phyloP scores from a whole-genome alignment of 2,329 filamentous ascomycete species.

The Lecanicillium sp. region DNA sequence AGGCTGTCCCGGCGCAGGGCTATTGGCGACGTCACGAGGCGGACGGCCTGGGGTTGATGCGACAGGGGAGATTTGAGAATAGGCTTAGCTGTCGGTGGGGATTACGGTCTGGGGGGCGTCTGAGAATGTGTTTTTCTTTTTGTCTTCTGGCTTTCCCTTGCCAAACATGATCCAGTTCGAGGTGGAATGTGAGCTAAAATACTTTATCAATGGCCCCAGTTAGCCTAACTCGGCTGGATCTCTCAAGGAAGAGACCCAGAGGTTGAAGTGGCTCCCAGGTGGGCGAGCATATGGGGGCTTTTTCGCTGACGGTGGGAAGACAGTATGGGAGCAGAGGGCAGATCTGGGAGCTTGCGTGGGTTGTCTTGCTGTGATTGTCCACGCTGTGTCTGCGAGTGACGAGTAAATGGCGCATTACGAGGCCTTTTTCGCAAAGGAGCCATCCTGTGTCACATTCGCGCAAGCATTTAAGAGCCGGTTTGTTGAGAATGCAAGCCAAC shows the following conservation, averaged over 20 bases:
- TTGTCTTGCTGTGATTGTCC: too few relatives aligned
- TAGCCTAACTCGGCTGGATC: constrained; percentile 1
- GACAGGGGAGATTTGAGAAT: background rate
- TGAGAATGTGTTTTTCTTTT: constrained; percentile 1
- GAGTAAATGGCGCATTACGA: too few relatives aligned
- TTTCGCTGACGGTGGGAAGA: constrained; percentile 2
- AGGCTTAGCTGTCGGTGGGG: constrained; percentile 1
- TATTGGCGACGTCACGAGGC: constrained; percentile 4
- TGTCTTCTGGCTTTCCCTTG: background rate
- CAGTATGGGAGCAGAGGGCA: constrained; percentile 5
- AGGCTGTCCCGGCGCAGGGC: background rate
- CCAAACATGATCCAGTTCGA: background rate
- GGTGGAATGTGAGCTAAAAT: constrained; percentile 4
- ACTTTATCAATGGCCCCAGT: constrained; percentile 1
- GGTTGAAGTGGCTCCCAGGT: constrained; percentile 2
- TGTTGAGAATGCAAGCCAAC: too few relatives aligned
- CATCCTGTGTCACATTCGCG: too few relatives aligned
- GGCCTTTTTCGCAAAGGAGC: too few relatives aligned
- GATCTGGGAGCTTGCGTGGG: background rate
- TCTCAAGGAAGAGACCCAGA: background rate
- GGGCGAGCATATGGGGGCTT: background rate
- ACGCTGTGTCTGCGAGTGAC: too few relatives aligned
- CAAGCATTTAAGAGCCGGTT: too few relatives aligned
- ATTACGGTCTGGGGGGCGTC: background rate
- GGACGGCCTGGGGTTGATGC: background rate